phyloP scores from a whole-genome alignment of 2,329 filamentous ascomycete species.

The Cryphonectria nitschkei region DNA sequence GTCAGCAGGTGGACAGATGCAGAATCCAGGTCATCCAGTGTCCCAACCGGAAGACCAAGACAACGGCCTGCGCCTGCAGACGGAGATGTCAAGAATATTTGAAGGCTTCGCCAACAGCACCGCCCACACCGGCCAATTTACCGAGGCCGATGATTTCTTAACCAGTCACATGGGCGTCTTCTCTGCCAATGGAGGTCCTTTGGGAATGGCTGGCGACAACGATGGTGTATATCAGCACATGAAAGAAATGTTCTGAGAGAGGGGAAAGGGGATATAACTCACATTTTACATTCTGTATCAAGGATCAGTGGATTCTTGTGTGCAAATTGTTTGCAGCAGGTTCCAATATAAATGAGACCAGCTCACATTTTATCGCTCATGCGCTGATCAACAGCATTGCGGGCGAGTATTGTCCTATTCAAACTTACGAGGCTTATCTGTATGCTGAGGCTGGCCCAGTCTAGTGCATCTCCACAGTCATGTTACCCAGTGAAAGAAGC shows the following conservation, averaged over 20 bases:
- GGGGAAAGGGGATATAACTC: neutral
- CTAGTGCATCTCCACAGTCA: neutral
- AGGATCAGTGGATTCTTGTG: neutral
- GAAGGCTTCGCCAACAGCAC: slow-evolving; percentile 43
- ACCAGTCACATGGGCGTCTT: slow-evolving; percentile 3
- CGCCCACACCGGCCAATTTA: slow-evolving; percentile 18
- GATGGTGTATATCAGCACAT: slow-evolving; percentile 20
- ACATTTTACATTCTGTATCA: neutral
- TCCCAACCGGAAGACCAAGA: slow-evolving; percentile 27
- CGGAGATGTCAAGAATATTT: slow-evolving; percentile 56
- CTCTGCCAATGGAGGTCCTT: slow-evolving; percentile 11
- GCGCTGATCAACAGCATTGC: neutral
- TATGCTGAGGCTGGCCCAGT: neutral
- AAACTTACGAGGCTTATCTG: neutral
- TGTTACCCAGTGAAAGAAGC: neutral
- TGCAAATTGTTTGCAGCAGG: neutral
- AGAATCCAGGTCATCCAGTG: neutral
- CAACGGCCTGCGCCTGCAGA: slow-evolving; percentile 56
- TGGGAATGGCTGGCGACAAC: neutral
- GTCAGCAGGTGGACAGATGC: neutral
- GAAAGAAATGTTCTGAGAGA: slow-evolving; percentile 24
- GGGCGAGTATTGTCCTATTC: neutral
- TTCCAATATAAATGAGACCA: neutral
- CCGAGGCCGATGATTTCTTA: slow-evolving; percentile 13
- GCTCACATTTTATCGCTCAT: neutral